Evolutionary conservation across 1,284 basidiomycete species (phyloP).

Genomic region (Moesziomyces sp.): DNA sequence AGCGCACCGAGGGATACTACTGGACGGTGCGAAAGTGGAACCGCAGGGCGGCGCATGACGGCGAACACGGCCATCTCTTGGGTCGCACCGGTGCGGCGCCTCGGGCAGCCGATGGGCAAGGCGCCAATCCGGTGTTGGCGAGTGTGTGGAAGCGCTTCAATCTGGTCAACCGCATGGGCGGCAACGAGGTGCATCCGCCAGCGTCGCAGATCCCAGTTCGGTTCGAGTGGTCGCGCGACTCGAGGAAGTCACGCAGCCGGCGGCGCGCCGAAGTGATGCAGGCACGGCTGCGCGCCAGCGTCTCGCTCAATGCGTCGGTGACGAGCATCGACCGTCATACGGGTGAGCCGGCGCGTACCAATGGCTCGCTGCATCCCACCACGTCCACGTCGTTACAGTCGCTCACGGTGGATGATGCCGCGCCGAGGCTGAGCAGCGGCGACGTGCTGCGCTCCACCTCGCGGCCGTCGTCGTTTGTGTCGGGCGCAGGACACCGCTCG

Average conservation of each 20-base stretch:
- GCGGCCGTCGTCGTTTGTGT: conserved; percentile 34
- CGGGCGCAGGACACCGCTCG: conserved; percentile 20
- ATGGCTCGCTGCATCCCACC: conserved; percentile 9
- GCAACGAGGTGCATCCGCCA: conserved; percentile 49
- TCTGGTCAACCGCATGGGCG: conserved; percentile 47
- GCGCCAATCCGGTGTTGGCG: conserved; percentile 43
- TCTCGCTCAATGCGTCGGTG: conserved; percentile 34
- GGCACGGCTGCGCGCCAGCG: conserved; percentile 32
- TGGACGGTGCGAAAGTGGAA: conserved; percentile 62
- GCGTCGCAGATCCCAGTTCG: conserved; percentile 47
- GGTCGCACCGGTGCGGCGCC: conserved; percentile 10
- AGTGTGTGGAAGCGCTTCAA: conserved; percentile 63
- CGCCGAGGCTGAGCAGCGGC: conserved; percentile 14
- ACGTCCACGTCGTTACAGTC: conserved; percentile 26
- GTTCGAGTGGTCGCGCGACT: conserved; percentile 64
- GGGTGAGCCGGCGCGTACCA: conserved; percentile 26
- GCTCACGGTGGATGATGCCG: conserved; percentile 13
- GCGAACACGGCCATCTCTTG: conserved; percentile 10
- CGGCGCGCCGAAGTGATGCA: conserved; percentile 21
- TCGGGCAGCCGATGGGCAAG: conserved; percentile 5
- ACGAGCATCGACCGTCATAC: conserved; percentile 24
- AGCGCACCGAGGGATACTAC: conserved; percentile 56
- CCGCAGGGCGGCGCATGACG: conserved; percentile 30
- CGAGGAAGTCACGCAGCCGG: conserved; percentile 9
- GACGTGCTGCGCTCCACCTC: conserved; percentile 19